Percentiles rank a stretch among this genome's conserved stretches.
Conservation (phyloP, 2,329 filamentous ascomycete species). For the Juglanconis sp. region DNA sequence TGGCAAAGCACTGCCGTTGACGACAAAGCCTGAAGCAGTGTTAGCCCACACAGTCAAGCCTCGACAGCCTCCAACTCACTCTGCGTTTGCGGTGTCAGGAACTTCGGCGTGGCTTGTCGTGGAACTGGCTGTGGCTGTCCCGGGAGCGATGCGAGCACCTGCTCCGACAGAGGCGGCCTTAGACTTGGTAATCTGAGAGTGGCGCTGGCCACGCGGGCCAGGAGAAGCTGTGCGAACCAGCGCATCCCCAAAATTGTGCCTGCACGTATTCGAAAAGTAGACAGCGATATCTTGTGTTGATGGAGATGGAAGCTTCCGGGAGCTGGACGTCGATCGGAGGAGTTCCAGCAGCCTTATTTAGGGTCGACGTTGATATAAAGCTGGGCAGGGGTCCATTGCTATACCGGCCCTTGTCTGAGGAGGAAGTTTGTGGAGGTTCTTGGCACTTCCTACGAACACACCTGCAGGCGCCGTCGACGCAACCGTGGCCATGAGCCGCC, state of each 20-base stretch:
- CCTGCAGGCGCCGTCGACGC: too few relatives aligned
- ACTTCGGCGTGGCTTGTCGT: neutral
- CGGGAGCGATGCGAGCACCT: neutral
- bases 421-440: too few relatives aligned
- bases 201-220: neutral
- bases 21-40: conserved; percentile 49
- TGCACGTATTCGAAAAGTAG: too few relatives aligned
- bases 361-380: neutral
- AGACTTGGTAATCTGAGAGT: neutral
- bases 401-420: too few relatives aligned
- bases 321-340: neutral
- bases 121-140: neutral
- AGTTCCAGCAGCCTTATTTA: neutral
- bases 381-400: neutral
- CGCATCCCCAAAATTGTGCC: neutral
- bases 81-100: conserved; percentile 5
- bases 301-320: neutral
- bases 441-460: too few relatives aligned
- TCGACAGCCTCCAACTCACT: neutral
- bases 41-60: neutral
- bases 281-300: neutral
- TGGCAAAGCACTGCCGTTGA: conserved; percentile 60
- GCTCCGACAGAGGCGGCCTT: neutral
- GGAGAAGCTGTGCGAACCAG: neutral
- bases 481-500: too few relatives aligned